Conservation (phyloP, 192 early-diverging fungal genomes). For the Phlyctochytrium planicorne region DNA sequence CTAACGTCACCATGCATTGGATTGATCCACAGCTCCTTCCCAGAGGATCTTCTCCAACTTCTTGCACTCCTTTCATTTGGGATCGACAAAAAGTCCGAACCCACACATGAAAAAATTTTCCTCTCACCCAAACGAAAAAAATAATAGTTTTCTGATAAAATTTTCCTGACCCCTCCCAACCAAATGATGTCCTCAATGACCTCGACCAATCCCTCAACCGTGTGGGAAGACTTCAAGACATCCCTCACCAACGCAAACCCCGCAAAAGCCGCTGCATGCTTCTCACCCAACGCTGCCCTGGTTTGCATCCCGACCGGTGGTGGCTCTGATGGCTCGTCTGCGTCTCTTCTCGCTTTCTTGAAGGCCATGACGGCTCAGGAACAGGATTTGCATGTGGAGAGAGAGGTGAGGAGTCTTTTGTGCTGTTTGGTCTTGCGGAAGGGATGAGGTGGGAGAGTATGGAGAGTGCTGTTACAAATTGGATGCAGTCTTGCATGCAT, state of each 20-base stretch:
- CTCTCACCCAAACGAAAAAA: too few species aligned
- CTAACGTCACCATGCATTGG: too few species aligned
- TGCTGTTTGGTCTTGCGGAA: background rate
- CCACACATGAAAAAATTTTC: too few species aligned
- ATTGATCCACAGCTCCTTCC: too few species aligned
- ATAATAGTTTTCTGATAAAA: too few species aligned
- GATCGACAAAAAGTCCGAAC: too few species aligned
- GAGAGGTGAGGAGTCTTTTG: conserved; percentile 13
- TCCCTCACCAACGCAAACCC: background rate
- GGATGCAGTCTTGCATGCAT: background rate
- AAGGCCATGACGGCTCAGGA: conserved; percentile 15
- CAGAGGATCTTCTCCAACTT: too few species aligned
- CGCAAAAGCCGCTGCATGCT: conserved; percentile 13
- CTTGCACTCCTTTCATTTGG: too few species aligned
- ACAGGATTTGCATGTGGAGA: background rate
- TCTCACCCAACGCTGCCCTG: conserved; percentile 6
- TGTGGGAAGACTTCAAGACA: background rate
- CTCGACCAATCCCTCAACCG: background rate
- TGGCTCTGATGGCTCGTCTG: conserved; percentile 20
- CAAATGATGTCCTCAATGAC: background rate
- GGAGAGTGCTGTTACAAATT: background rate
- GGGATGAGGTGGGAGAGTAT: background rate
- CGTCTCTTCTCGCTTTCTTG: conserved; percentile 16
- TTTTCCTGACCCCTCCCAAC: too few species aligned
- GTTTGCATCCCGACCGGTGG: conserved; percentile 23